Base-by-base conservation (phyloP, 2,329 filamentous ascomycete species). In the Trichoderma arundinaceum region DNA sequence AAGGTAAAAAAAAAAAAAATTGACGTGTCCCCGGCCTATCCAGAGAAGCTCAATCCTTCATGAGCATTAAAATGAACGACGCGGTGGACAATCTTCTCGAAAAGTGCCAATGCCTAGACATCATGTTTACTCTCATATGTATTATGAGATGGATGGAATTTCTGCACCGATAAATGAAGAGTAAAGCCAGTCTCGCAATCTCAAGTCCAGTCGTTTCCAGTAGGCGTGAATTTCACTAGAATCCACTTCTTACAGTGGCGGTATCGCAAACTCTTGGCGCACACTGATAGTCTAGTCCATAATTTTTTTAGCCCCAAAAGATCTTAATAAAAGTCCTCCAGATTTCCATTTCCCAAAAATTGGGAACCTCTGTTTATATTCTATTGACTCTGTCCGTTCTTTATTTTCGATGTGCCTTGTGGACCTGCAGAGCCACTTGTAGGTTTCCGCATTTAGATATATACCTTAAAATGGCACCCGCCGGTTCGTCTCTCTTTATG, bases 401-500 rank as follows among this genome's bases (percentile, higher is more conserved):
- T 5, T 49, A 4, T 15, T 39, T 4, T 2, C 22, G 1, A 32
- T 33, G 33, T 51, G 57, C 57, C 15, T 19, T 60, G 15, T 60
- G 39, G 44, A 58, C n/a, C 33, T 53, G 49, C 49, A 8, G 32
- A 13, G n/a, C 43, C 39, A 9, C 39, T 51, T 51, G 22, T 46
- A 43, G 3, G 22, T n/a, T 53, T 17, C 49, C 49, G 35, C 32
- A 28, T 17, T 38, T 46, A 54, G 49, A 54, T 32, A 54, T 32
- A 54, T 54, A 62, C 28, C 33, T 39, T n/a, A 63, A 51, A 63
- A 63, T 63, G 60, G 19, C 49, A 53, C 19, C 17, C 5, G 19
- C 6, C 2, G 60, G 60, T 63, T 35, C 60, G 60, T 63, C 60
- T 54, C 39, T 22, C 17, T 41, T 17, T n/a, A 9, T 22, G 35